Base-by-base conservation (phyloP, 2,329 filamentous ascomycete genomes). In the Clonostachys byssicola region DNA sequence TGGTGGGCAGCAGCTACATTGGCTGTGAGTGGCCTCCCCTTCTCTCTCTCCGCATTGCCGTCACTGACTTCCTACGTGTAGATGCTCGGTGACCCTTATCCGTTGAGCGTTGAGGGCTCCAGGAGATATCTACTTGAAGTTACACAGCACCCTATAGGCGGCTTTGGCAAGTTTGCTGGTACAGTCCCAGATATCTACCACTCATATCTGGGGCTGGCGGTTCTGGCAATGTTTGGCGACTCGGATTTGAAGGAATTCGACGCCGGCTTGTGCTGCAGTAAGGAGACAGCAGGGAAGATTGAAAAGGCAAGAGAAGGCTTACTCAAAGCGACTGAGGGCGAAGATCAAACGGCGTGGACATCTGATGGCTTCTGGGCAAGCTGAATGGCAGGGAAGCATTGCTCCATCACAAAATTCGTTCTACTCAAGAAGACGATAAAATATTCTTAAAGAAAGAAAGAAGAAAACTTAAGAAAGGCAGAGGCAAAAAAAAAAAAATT, bases 1-100 rank as follows among this genome's bases (percentile, higher is more conserved):
- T 99, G 92, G 75, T 99, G 94, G 94, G 89, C 89, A 1, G 77
- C 78, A 5, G 90, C 82, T 3, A 82, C 90, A 2, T 61, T 81
- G 1, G 56, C 61, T 45, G 72, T 77, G 59, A 51, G 65, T 44
- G 23, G 23, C 23, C 23, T 6, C 10, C 35, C 35, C 20, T 12
- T 34, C 30, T 13, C 12, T 18, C 13, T 18, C 10, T 46, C 17
- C 12, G 8, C 9, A 3, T 30, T 9, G 8, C 23, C 23, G 10
- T 42, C 23, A 42, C 39, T 14, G 7, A 40, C 46, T 34, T 8
- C 44, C 46, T 40, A 36, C 53, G 54, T 39, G 4, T 51, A 85
- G 73, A 80, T 88, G 56, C 70, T 88, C 12, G 74, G 77, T 33
- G 67, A 77, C 47, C 65, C 74, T 12, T 63, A 75, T 2, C 67